Conservation (phyloP, 345 rosid genomes). For the Eutrema heterophyllum region DNA sequence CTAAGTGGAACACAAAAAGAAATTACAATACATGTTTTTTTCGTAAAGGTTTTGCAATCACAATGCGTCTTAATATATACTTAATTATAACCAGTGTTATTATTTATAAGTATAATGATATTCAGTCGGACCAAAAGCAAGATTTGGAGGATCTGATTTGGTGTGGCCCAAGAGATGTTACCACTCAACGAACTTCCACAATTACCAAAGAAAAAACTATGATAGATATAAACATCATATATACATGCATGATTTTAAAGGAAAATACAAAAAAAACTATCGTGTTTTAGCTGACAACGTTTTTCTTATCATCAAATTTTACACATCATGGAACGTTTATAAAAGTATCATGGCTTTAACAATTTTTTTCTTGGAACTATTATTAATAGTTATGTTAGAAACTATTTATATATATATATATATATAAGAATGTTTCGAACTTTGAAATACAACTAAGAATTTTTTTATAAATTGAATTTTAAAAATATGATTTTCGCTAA, state of each 20-base stretch:
- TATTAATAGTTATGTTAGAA: no score
- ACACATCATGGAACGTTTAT: background rate
- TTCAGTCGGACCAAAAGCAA: conserved; percentile 28
- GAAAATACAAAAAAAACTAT: background rate
- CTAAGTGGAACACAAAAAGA: background rate
- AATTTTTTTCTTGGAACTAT: background rate
- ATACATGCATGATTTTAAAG: background rate
- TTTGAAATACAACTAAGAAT: no score
- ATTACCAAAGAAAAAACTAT: conserved; percentile 1
- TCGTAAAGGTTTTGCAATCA: background rate
- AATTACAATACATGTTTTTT: background rate
- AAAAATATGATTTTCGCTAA: background rate
- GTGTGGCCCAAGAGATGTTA: conserved; percentile 32
- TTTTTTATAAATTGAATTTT: no score
- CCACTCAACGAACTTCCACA: conserved; percentile 16
- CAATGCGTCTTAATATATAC: background rate
- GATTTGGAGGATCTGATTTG: conserved; percentile 33
- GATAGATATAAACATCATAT: background rate
- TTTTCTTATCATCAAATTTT: background rate
- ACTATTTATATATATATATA: no score
- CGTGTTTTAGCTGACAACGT: background rate
- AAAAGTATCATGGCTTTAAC: background rate
- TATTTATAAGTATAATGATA: background rate
- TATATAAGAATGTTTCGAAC: no score
- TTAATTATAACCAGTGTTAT: background rate